Base-by-base conservation (phyloP, 2,329 filamentous ascomycete species). In the Anthostomella pinea region DNA sequence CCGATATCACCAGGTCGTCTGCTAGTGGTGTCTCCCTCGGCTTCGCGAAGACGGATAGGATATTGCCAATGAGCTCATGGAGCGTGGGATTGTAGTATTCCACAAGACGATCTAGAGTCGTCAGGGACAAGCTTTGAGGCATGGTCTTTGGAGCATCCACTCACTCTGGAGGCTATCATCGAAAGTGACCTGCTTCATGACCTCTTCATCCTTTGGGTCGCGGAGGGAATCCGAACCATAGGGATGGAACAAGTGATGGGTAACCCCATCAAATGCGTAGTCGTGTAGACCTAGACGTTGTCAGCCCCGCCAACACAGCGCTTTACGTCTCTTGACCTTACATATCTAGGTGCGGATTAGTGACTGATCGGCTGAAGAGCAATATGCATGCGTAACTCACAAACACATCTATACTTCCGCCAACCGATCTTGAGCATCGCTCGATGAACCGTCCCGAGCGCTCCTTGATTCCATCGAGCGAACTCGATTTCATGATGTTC, bases 121-220 rank as follows among this genome's bases (percentile, higher is more conserved):
- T 45, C 4, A 49, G 2, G 31, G 17, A 23, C 8, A 2, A 15
- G 30, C 11, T 33, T 25, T 17, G 5, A 18, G 8, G 15, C 6
- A 4, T 7, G 5, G 13, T 23, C 13, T n/a, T n/a, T 13, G n/a
- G 10, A 6, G n/a, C 2, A 8, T 7, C 14, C 3, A 62, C 73
- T 52, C 50, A 83, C 81, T 81, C 53, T 81, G 77, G 7, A 85
- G 63, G 50, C 79, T 85, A 47, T 82, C 72, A 42, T 85, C 81
- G 41, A 81, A 79, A 0, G 81, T 78, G 3, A 85, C 69, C 51
- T 86, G 78, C 38, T 77, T 71, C 81, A 86, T 84, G 58, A 86
- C 74, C 10, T 73, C 68, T 43, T 79, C 73, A 37, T 85, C 79
- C n/a, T 69, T 55, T 20, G 63, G 48, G 13, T 69, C 62, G 19